phyloP scores from a whole-genome alignment of 192 early-diverging fungal genomes.

The Backusella macrospora region DNA sequence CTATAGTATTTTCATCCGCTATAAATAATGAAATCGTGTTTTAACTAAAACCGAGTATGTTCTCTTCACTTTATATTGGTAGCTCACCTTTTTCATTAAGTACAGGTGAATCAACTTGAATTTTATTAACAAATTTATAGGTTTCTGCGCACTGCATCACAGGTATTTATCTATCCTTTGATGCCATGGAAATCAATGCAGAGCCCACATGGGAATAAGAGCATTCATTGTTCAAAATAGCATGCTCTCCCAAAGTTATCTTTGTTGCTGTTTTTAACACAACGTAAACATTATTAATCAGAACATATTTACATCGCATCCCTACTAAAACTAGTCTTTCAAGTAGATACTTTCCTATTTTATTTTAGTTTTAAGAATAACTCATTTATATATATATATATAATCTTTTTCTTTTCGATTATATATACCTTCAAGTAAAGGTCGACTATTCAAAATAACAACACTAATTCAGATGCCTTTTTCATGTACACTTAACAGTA shows the following conservation, averaged over 20 bases:
- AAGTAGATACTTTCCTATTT: conserved; percentile 65
- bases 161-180: conserved; percentile 83
- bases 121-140: conserved; percentile 92
- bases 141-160: conserved; percentile 95
- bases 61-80: conserved; percentile 73
- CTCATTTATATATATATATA: too few species aligned
- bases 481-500: conserved; percentile 75
- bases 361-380: too few species aligned
- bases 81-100: conserved; percentile 92
- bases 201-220: conserved; percentile 90
- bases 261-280: conserved; percentile 87
- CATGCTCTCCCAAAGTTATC: conserved; percentile 91
- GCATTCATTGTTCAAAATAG: conserved; percentile 90
- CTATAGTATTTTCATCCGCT: neutral
- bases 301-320: conserved; percentile 72
- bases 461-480: conserved; percentile 84
- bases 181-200: conserved; percentile 88
- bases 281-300: conserved; percentile 68
- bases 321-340: conserved; percentile 59
- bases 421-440: conserved; percentile 79
- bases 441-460: conserved; percentile 88
- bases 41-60: neutral
- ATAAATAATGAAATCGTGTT: too few species aligned
- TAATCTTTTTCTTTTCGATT: neutral
- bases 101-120: conserved; percentile 93